Conservation (phyloP, 2,329 filamentous ascomycete genomes). For the Aspergillus novofumigatus region DNA sequence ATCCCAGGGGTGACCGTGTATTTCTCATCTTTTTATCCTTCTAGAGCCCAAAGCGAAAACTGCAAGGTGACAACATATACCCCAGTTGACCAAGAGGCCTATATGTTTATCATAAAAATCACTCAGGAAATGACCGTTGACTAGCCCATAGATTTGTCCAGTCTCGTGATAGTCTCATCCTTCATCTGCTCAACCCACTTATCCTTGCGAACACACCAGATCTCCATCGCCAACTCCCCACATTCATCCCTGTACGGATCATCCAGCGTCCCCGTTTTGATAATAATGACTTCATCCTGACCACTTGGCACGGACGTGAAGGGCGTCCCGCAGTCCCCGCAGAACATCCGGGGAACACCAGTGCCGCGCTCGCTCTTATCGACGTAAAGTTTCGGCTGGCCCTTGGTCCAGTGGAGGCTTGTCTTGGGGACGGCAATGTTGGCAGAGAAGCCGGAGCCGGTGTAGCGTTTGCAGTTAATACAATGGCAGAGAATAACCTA, state of each 20-base stretch:
- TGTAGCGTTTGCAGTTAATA: slow-evolving; percentile 23
- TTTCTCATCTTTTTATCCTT: neutral
- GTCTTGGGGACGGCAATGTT: slow-evolving; percentile 18
- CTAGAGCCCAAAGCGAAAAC: neutral
- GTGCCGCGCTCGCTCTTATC: slow-evolving; percentile 10
- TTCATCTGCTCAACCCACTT: slow-evolving; percentile 15
- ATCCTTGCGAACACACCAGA: slow-evolving; percentile 20
- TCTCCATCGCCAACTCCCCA: slow-evolving; percentile 14
- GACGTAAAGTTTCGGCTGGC: slow-evolving; percentile 17
- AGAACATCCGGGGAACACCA: slow-evolving; percentile 15
- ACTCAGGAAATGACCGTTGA: neutral
- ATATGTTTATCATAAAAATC: neutral
- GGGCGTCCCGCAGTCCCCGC: slow-evolving; percentile 20
- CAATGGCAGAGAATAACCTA: slow-evolving; percentile 23
- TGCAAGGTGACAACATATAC: neutral
- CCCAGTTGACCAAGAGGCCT: neutral
- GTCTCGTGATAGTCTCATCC: slow-evolving; percentile 3
- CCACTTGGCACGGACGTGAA: slow-evolving; percentile 13
- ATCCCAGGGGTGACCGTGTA: neutral
- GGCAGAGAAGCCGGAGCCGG: slow-evolving; percentile 21
- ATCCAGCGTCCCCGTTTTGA: slow-evolving; percentile 22
- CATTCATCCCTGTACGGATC: slow-evolving; percentile 11
- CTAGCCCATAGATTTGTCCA: slow-evolving; percentile 2
- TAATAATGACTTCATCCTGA: slow-evolving; percentile 4
- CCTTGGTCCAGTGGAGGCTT: slow-evolving; percentile 13